phyloP scores from a whole-genome alignment of 257 asterid species.

The Solanum arcanum region DNA sequence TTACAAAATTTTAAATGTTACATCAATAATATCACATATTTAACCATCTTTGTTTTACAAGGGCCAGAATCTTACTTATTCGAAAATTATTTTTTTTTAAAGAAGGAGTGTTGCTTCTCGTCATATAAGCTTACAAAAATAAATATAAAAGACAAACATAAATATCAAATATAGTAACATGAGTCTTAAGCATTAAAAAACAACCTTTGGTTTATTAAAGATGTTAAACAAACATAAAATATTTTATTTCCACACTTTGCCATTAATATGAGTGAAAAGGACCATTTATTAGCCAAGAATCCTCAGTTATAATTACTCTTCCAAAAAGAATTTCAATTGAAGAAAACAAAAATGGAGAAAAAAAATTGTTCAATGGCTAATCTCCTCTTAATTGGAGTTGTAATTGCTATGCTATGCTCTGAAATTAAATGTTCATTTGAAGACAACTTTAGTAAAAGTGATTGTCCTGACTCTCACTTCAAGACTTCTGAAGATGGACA shows the following conservation, averaged over 20 bases:
- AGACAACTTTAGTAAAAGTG: conserved; percentile 50
- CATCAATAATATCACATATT: too few relatives aligned
- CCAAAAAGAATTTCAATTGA: not conserved
- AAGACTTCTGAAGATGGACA: conserved; percentile 80
- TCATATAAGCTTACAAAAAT: too few relatives aligned
- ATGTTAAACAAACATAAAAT: not conserved
- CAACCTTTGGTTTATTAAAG: not conserved
- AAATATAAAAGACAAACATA: not conserved
- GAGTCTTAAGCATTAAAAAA: not conserved
- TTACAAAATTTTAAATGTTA: too few relatives aligned
- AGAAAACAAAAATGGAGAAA: conserved; percentile 23
- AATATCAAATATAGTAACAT: not conserved
- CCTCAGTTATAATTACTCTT: not conserved
- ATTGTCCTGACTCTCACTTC: conserved; percentile 70
- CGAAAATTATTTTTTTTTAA: too few relatives aligned
- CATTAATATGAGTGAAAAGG: not conserved
- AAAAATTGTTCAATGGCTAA: conserved; percentile 15
- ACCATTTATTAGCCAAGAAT: not conserved
- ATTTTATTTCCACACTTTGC: not conserved
- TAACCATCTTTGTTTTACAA: too few relatives aligned
- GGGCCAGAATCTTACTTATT: not conserved
- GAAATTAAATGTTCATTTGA: conserved; percentile 33
- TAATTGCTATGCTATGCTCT: conserved; percentile 7
- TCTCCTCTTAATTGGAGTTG: conserved; percentile 19
- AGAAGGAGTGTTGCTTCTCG: too few relatives aligned